phyloP scores from a whole-genome alignment of 2,329 filamentous ascomycete genomes.

The Stylonectria norvegica region DNA sequence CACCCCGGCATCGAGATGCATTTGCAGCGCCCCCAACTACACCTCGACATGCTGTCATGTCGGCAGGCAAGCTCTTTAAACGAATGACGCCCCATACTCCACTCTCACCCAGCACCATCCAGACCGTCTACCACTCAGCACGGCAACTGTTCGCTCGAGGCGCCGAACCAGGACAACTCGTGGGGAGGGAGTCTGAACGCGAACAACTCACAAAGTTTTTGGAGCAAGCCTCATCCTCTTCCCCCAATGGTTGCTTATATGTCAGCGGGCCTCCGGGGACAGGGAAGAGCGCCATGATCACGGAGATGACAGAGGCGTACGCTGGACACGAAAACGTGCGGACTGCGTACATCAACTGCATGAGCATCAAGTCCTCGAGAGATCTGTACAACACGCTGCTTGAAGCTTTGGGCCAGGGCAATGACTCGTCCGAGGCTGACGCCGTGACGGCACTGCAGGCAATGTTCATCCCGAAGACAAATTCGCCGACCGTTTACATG shows the following conservation, averaged over 20 bases:
- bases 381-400: conserved; percentile 81
- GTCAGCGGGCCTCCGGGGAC: conserved; percentile 95
- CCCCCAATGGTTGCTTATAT: conserved; percentile 78
- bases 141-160: conserved; percentile 83
- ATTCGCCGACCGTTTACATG: conserved; percentile 61
- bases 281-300: conserved; percentile 92
- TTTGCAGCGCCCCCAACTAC: conserved; percentile 70
- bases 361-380: conserved; percentile 86
- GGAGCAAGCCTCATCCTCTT: conserved; percentile 55
- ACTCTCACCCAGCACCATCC: conserved; percentile 61
- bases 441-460: conserved; percentile 65
- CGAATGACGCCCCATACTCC: conserved; percentile 76
- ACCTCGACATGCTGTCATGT: conserved; percentile 78
- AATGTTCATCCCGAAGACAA: conserved; percentile 65
- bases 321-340: conserved; percentile 53
- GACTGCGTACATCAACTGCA: conserved; percentile 87
- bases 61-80: conserved; percentile 70
- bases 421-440: conserved; percentile 60
- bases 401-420: conserved; percentile 61
- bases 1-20: conserved; percentile 76
- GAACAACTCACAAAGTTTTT: conserved; percentile 69
- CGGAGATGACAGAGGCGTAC: conserved; percentile 67
- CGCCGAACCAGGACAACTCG: conserved; percentile 67
- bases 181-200: conserved; percentile 71
- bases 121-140: conserved; percentile 82